Percentiles rank a stretch among this genome's conserved stretches.
Conservation (phyloP, 164 flowering plant genomes). For the Berberis thunbergii region DNA sequence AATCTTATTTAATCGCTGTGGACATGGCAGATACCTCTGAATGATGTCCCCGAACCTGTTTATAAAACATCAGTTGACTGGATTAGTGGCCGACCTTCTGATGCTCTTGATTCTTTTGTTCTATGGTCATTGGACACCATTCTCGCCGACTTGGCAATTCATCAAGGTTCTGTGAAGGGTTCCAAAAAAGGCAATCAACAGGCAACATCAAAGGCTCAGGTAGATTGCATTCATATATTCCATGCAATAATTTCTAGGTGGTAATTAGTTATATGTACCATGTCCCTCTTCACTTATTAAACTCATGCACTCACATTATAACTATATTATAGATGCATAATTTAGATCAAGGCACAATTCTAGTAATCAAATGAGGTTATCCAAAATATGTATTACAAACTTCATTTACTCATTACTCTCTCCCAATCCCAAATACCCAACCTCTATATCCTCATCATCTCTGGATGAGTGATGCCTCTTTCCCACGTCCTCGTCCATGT, state of each 20-base stretch:
- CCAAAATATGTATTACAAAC: too few relatives aligned
- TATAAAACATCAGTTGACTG: slow-evolving; percentile 81
- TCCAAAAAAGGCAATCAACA: slow-evolving; percentile 59
- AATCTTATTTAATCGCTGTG: background rate
- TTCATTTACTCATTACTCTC: too few relatives aligned
- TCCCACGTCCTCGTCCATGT: too few relatives aligned
- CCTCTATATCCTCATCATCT: too few relatives aligned
- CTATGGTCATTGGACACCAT: slow-evolving; percentile 64
- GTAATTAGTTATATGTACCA: too few relatives aligned
- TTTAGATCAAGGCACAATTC: too few relatives aligned
- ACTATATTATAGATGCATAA: too few relatives aligned
- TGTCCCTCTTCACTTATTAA: too few relatives aligned
- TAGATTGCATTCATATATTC: slow-evolving; percentile 10
- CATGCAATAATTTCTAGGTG: background rate
- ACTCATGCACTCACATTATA: too few relatives aligned
- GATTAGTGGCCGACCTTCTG: slow-evolving; percentile 53
- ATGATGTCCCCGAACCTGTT: slow-evolving; percentile 67
- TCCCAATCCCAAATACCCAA: too few relatives aligned
- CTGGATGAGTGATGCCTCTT: too few relatives aligned
- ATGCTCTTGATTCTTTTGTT: slow-evolving; percentile 63
- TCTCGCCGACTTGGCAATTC: slow-evolving; percentile 57
- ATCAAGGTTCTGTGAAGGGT: slow-evolving; percentile 49
- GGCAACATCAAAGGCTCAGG: slow-evolving; percentile 78
- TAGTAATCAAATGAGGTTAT: too few relatives aligned
- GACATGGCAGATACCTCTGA: slow-evolving; percentile 56